These are phyloP conservation scores for Punica granatum DNA, from an alignment of 345 rosid species.

Conservation along the genomic window DNA sequence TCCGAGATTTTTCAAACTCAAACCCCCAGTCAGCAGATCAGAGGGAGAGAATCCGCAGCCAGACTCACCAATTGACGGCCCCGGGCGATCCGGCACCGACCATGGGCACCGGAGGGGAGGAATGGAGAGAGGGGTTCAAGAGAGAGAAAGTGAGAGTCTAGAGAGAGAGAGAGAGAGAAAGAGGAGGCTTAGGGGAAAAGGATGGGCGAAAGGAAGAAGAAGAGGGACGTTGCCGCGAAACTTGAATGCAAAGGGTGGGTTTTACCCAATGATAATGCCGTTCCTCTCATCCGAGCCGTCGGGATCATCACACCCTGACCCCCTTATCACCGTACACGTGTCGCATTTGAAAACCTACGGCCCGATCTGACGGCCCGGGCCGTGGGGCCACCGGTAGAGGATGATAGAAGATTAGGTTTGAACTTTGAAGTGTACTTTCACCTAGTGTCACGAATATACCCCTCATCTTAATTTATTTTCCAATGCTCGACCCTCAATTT, in stretches of 20 bases:
- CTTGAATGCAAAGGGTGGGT: constrained; percentile 52
- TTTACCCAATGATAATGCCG: constrained; percentile 8
- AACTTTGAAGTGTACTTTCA: not conserved
- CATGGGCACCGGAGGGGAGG: constrained; percentile 2
- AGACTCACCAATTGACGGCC: constrained; percentile 10
- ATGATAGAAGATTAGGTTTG: not conserved
- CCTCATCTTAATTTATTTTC: not conserved
- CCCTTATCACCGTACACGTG: constrained; percentile 5
- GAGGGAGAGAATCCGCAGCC: not conserved
- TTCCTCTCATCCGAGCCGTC: not conserved
- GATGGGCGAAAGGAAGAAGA: constrained; percentile 6
- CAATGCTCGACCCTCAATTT: not conserved
- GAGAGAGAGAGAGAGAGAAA: constrained; percentile 7
- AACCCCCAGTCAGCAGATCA: constrained; percentile 2
- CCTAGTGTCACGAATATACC: not conserved
- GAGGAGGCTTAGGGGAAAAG: constrained; percentile 20
- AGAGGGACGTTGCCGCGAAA: constrained; percentile 67
- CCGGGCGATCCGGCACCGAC: constrained; percentile 3
- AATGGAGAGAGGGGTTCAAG: constrained; percentile 9
- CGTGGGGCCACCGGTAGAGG: not conserved
- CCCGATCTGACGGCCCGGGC: not conserved
- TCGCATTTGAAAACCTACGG: not conserved
- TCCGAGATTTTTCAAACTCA: not conserved
- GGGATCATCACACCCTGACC: not conserved
- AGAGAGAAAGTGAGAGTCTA: constrained; percentile 12